phyloP scores from a whole-genome alignment of 805 yeast species.

The Wickerhamiella vanderwaltii region DNA sequence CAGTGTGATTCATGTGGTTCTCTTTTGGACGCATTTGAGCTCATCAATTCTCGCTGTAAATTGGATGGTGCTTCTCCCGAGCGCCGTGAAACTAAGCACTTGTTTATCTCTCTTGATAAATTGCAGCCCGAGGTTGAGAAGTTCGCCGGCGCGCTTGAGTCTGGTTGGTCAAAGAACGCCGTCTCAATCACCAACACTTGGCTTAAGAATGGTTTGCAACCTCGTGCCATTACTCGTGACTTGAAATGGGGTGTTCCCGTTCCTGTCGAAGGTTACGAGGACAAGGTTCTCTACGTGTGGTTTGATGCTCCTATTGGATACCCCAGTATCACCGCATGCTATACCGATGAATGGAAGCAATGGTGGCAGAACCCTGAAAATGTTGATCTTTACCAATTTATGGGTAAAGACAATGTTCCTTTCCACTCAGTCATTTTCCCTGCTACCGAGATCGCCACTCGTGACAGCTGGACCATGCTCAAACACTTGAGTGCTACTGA shows the following conservation, averaged over 20 bases:
- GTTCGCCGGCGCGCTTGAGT: conserved; percentile 63
- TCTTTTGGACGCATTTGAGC: conserved; percentile 81
- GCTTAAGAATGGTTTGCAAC: conserved; percentile 84
- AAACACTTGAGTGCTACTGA: conserved; percentile 91
- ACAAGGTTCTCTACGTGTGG: conserved; percentile 96
- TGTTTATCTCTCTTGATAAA: conserved; percentile 72
- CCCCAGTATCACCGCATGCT: conserved; percentile 89
- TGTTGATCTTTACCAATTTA: conserved; percentile 83
- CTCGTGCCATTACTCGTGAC: conserved; percentile 96
- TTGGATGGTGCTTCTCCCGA: conserved; percentile 74
- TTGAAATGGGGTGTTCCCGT: conserved; percentile 98
- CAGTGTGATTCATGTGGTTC: conserved; percentile 97
- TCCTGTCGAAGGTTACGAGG: conserved; percentile 72
- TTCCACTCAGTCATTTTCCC: conserved; percentile 99
- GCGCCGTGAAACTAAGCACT: conserved; percentile 69
- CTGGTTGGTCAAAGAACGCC: conserved; percentile 87
- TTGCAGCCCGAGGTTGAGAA: conserved; percentile 60
- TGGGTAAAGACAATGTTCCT: conserved; percentile 99
- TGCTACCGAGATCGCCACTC: conserved; percentile 77
- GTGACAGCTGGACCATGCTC: conserved; percentile 78
- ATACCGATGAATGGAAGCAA: conserved; percentile 63
- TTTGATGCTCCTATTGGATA: conserved; percentile 98
- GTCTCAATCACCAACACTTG: conserved; percentile 81
- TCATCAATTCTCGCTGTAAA: conserved; percentile 91
- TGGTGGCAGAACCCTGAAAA: conserved; percentile 97